These are phyloP conservation scores for Colletotrichum sp. DNA, from an alignment of 2,329 filamentous ascomycete genomes.

Conservation along the genomic window DNA sequence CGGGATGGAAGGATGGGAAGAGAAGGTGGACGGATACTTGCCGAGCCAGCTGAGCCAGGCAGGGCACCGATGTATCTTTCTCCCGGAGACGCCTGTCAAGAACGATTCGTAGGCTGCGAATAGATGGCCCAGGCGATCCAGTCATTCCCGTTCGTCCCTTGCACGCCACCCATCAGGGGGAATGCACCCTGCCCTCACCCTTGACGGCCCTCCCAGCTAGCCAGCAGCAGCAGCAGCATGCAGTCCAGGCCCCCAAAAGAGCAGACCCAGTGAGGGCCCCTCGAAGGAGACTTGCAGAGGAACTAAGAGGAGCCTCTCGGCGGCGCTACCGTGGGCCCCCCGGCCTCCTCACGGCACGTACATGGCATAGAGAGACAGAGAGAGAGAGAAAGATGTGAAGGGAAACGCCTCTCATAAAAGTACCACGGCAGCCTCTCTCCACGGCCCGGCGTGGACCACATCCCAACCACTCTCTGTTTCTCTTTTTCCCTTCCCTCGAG, in stretches of 20 bases:
- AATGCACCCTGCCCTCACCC: background rate
- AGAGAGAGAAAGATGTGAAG: background rate
- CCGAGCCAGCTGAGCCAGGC: background rate
- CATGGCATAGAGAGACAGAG: background rate
- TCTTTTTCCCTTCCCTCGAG: background rate
- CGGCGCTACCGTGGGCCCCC: constrained; percentile 9
- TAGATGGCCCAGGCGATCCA: constrained; percentile 9
- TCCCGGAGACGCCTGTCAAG: background rate
- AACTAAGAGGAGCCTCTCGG: constrained; percentile 4
- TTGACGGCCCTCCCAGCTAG: background rate
- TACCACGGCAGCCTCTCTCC: background rate
- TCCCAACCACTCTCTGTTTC: constrained; percentile 9
- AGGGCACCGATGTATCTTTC: background rate
- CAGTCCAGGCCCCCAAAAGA: background rate
- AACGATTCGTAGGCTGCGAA: background rate
- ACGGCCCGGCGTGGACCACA: background rate
- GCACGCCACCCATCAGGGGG: constrained; percentile 14
- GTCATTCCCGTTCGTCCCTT: constrained; percentile 15
- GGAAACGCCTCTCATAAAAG: constrained; percentile 3
- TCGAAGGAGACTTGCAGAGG: background rate
- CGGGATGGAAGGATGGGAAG: background rate
- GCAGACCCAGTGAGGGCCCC: background rate
- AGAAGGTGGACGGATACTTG: background rate
- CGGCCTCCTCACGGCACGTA: constrained; percentile 11
- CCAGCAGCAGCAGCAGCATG: background rate